Evolutionary conservation across 805 yeast genomes (phyloP).

Genomic region (Tetrapisispora arboricola): DNA sequence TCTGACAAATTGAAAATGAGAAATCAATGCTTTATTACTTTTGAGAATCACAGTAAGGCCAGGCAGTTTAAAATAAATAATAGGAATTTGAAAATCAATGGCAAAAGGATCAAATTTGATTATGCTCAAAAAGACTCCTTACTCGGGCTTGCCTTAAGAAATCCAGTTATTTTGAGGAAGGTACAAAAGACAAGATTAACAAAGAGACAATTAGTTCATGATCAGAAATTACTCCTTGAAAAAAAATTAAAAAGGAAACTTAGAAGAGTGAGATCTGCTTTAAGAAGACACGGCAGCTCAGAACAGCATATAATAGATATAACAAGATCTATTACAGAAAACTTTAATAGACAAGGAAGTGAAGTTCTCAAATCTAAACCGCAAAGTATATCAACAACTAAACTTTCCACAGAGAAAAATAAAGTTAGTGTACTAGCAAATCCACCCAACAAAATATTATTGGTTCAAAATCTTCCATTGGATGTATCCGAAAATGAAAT

Average conservation of each 20-base stretch:
- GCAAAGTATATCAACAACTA: conserved; percentile 5
- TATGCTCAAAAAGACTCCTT: conserved; percentile 20
- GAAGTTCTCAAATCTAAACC: neutral
- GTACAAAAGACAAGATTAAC: conserved; percentile 7
- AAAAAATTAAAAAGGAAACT: conserved; percentile 12
- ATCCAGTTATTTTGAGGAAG: conserved; percentile 5
- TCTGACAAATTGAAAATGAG: conserved; percentile 8
- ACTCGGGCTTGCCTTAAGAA: conserved; percentile 7
- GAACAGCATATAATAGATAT: conserved; percentile 9
- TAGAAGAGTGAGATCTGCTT: conserved; percentile 19
- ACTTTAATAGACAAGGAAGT: neutral
- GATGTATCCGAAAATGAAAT: conserved; percentile 35
- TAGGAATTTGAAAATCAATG: conserved; percentile 11
- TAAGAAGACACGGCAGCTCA: conserved; percentile 13
- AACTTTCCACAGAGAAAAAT: conserved; percentile 3
- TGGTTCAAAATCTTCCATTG: conserved; percentile 55
- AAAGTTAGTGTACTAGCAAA: conserved; percentile 13
- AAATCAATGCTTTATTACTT: conserved; percentile 22
- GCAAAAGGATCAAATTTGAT: conserved; percentile 12
- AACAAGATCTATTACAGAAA: conserved; percentile 3
- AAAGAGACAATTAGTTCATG: neutral
- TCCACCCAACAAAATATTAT: conserved; percentile 62
- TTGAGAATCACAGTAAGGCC: conserved; percentile 9
- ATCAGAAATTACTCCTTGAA: conserved; percentile 2
- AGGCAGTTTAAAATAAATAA: conserved; percentile 9